phyloP scores from a whole-genome alignment of 140 eudicot species.

The Senecio squalidus region DNA sequence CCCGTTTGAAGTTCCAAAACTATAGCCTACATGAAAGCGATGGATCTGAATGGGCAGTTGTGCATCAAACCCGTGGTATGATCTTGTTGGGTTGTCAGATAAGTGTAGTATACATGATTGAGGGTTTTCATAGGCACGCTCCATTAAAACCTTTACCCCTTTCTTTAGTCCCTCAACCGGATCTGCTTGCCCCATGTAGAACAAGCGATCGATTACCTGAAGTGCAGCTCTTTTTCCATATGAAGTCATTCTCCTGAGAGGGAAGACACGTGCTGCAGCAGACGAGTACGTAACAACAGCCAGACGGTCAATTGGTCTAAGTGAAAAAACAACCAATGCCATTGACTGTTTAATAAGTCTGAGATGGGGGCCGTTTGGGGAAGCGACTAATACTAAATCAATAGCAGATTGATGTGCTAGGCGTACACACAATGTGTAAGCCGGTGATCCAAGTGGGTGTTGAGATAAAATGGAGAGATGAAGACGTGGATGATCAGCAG shows the following conservation, averaged over 20 bases:
- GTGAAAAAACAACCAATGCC: conserved; percentile 78
- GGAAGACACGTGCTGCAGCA: conserved; percentile 79
- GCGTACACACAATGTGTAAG: conserved; percentile 40
- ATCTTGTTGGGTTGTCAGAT: conserved; percentile 62
- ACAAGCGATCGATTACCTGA: conserved; percentile 80
- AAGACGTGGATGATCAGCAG: conserved; percentile 52
- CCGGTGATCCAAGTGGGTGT: too few species aligned
- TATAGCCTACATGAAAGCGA: conserved; percentile 68
- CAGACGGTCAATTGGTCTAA: conserved; percentile 74
- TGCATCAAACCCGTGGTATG: conserved; percentile 47
- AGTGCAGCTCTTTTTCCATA: conserved; percentile 80
- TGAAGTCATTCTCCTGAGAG: conserved; percentile 81
- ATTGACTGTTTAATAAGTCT: conserved; percentile 84
- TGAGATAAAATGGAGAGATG: conserved; percentile 40
- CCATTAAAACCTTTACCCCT: conserved; percentile 65
- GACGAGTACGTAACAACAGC: conserved; percentile 88
- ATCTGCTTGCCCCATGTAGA: conserved; percentile 76
- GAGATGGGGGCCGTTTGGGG: conserved; percentile 82
- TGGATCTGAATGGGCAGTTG: conserved; percentile 46
- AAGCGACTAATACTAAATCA: conserved; percentile 78
- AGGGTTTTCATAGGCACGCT: conserved; percentile 63
- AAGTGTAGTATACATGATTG: conserved; percentile 66
- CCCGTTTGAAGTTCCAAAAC: conserved; percentile 62
- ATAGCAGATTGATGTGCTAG: conserved; percentile 63
- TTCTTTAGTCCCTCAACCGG: conserved; percentile 78